Percentiles rank a stretch among this genome's conserved stretches.
These are phyloP conservation scores for Nitzschia palea DNA, from an alignment of 108 stramenopile species.

Conservation along the genomic window DNA sequence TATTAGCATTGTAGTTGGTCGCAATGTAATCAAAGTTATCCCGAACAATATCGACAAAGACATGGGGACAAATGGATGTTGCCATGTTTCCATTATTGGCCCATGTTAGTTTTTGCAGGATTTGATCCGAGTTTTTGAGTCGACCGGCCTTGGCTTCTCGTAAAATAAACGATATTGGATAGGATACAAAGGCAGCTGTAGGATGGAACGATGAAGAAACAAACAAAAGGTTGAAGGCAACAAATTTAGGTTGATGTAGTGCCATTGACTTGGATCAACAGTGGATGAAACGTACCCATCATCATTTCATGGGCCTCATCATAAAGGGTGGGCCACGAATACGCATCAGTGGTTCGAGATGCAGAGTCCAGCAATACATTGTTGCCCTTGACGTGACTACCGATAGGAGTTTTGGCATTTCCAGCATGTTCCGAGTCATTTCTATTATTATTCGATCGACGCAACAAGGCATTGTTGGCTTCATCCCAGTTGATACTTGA, in stretches of 20 bases:
- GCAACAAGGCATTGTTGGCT: no score
- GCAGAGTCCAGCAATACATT: no score
- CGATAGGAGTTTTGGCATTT: no score
- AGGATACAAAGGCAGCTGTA: slow-evolving; percentile 14
- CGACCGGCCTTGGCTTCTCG: slow-evolving; percentile 16
- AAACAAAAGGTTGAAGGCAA: no score
- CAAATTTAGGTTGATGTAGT: background rate
- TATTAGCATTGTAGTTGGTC: background rate
- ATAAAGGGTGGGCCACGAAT: slow-evolving; percentile 11
- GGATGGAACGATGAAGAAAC: no score
- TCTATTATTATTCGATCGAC: no score
- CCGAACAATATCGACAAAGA: slow-evolving; percentile 14
- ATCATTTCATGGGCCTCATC: slow-evolving; percentile 32
- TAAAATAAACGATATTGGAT: slow-evolving; percentile 19
- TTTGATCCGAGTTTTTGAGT: background rate
- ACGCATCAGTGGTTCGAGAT: background rate
- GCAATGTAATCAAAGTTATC: slow-evolving; percentile 17
- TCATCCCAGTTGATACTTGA: no score
- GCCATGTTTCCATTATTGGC: slow-evolving; percentile 8
- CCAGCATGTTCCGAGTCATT: no score
- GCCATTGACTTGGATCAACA: background rate
- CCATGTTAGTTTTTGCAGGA: slow-evolving; percentile 7
- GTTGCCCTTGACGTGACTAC: no score
- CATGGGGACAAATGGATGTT: background rate
- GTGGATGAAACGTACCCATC: slow-evolving; percentile 4